phyloP scores from a whole-genome alignment of 2,329 filamentous ascomycete species.

The Graphium sp. region DNA sequence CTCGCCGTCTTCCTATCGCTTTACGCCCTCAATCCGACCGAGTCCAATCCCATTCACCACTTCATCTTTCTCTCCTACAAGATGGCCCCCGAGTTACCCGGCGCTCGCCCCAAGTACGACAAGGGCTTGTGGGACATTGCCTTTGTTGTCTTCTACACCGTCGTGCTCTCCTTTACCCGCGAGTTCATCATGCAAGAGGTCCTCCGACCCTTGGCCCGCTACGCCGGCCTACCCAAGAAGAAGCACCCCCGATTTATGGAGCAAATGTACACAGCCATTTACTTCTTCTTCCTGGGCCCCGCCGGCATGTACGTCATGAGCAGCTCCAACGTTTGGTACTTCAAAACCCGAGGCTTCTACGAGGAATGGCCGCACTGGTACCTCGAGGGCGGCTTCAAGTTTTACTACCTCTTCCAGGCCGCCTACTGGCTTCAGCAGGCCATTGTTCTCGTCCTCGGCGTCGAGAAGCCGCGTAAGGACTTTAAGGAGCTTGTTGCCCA shows the following conservation, averaged over 20 bases:
- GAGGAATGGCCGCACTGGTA: conserved; percentile 71
- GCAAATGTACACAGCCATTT: conserved; percentile 84
- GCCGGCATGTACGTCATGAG: conserved; percentile 84
- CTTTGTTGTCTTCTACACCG: conserved; percentile 76
- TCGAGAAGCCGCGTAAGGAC: conserved; percentile 90
- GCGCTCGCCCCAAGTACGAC: conserved; percentile 52
- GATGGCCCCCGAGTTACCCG: conserved; percentile 30
- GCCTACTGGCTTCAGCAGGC: conserved; percentile 94
- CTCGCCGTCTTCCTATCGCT: conserved; percentile 43
- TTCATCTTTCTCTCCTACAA: conserved; percentile 87
- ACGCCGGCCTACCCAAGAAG: conserved; percentile 51
- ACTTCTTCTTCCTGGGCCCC: conserved; percentile 71
- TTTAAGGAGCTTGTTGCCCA: conserved; percentile 87
- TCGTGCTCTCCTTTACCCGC: conserved; percentile 82
- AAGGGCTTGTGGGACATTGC: conserved; percentile 79
- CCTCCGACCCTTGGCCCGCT: conserved; percentile 58
- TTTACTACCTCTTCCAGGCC: conserved; percentile 89
- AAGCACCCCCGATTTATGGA: conserved; percentile 94
- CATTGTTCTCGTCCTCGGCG: conserved; percentile 67
- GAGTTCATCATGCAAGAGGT: conserved; percentile 93
- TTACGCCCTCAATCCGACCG: conserved; percentile 61
- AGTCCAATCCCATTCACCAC: conserved; percentile 61
- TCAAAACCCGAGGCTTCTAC: conserved; percentile 84
- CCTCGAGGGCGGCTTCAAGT: conserved; percentile 72
- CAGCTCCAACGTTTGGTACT: conserved; percentile 86